Base-by-base conservation (phyloP, 805 yeast genomes). In the Jamesozyma hellenica region DNA sequence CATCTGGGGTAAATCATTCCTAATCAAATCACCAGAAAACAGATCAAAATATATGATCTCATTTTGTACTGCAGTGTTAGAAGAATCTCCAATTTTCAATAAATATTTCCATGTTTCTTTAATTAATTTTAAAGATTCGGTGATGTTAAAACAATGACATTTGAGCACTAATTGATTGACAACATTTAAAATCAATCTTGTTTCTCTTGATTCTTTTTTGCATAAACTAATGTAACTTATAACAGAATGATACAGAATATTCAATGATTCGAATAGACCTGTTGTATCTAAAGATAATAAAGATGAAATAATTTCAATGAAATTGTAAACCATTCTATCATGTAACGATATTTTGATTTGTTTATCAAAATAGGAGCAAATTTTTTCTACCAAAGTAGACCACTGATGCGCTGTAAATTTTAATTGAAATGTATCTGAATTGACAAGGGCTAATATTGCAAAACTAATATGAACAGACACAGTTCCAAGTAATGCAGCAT, bases 1-100 rank as follows among this genome's bases (percentile, higher is more conserved):
- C 44, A 50, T 46, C n/a, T 19, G 14, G 0, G 55, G 53, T 6
- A 56, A 16, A 5, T 49, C 47, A 34, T 52, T 50, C 29, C 52
- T 45, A 3, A 75, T 48, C 40, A 66, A 65, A 6, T 66, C 65
- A 16, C 71, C 52, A 1, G 68, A 56, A n/a, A 75, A 39, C 35
- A 75, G 65, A 9, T 69, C 49, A 44, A 78, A 74, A 3, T 68
- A 47, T 4, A 64, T 46, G 11, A 74, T 44, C 48, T 76, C 77
- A 12, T 60, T 59, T 35, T 62, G 66, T 3, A 75, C 44, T 0
- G 61, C 50, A 2, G 64, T 70, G 48, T 65, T 67, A 9, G 68
- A 66, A 1, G 77, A 60, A 10, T 61, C 50, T 15, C 63, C 55
- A n/a, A 71, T 53, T 19, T 50, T 53, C 2, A 66, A 42, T 3